Base-by-base conservation (phyloP, 148 eudicot genomes). In the Polygonum maritimum region DNA sequence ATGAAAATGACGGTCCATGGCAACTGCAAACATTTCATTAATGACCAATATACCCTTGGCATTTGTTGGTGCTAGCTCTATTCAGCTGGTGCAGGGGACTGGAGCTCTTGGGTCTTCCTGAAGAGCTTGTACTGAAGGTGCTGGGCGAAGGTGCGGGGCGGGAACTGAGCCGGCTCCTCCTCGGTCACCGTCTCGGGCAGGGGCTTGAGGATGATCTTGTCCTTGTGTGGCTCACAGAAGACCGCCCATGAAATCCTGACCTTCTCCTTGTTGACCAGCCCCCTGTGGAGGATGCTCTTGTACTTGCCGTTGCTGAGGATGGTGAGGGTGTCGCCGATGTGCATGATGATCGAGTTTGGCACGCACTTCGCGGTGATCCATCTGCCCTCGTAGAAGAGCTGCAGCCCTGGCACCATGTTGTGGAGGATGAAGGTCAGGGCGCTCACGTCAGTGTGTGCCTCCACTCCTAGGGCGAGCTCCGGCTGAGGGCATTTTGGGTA, bases 401-500 rank as follows among this genome's bases (percentile, higher is more conserved):
- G 98, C 0, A 94, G 91, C 13, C 98, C 98, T 0, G 98, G 98
- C n/a, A 94, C 98, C 97, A 92, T 92, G 89, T 92, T 94, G 86
- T 92, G 97, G 78, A 94, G 92, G 73, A 94, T 92, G 81, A 94
- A 92, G 41, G 96, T 92, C 63, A 94, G 80, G 73, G 98, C 88
- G 54, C 92, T 87, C 15, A 94, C 83, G 33, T 94, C 98, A 0
- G 98, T 94, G 85, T 94, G 98, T 31, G 98, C 96, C 80, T 94
- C 98, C 14, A 94, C 97, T 4, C 98, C 98, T 4, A 92, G 81
- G 79, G 98, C 98, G 5, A 94, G 83, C 77, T 94, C 98, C 0
- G 97, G 98, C 49, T 94, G 98, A 78, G 98, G 98, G 81, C 98
- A 94, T 80, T 84, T 90, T 22, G 98, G 98, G 89, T 94, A 94